Evolutionary conservation across 2,329 filamentous ascomycete genomes (phyloP).

Genomic region (Piedraia hortae): DNA sequence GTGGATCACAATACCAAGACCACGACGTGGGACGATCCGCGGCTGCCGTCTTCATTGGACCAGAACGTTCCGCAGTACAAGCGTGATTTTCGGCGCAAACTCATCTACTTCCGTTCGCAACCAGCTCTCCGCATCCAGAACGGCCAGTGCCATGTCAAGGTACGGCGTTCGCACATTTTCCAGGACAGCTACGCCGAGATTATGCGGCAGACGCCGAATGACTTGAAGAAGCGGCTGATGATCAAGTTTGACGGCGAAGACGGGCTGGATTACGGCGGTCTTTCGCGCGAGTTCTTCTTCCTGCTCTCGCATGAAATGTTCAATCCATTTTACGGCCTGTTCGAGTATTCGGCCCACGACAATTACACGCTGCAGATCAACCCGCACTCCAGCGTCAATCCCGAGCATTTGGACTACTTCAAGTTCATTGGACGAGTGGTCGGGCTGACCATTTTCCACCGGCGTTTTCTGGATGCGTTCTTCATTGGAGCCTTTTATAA

Average conservation of each 20-base stretch:
- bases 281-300: conserved; percentile 98
- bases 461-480: conserved; percentile 90
- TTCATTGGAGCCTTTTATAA: conserved; percentile 99
- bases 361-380: conserved; percentile 99
- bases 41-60: conserved; percentile 80
- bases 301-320: conserved; percentile 98
- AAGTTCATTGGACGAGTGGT: conserved; percentile 98
- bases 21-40: conserved; percentile 93
- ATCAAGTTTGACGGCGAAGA: conserved; percentile 99
- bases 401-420: conserved; percentile 98
- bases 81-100: conserved; percentile 88
- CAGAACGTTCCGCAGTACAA: conserved; percentile 99
- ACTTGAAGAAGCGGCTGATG: conserved; percentile 96
- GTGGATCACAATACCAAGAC: conserved; percentile 99
- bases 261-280: conserved; percentile 86
- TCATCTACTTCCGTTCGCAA: conserved; percentile 98
- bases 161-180: conserved; percentile 86
- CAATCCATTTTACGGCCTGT: conserved; percentile 97
- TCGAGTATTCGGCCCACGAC: conserved; percentile 98
- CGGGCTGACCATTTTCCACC: conserved; percentile 89
- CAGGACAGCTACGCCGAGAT: conserved; percentile 98
- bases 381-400: conserved; percentile 95
- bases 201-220: conserved; percentile 79
- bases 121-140: conserved; percentile 84
- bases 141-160: conserved; percentile 94